Evolutionary conservation across 2,329 filamentous ascomycete genomes (phyloP).

Genomic region (Penicillium sp.): DNA sequence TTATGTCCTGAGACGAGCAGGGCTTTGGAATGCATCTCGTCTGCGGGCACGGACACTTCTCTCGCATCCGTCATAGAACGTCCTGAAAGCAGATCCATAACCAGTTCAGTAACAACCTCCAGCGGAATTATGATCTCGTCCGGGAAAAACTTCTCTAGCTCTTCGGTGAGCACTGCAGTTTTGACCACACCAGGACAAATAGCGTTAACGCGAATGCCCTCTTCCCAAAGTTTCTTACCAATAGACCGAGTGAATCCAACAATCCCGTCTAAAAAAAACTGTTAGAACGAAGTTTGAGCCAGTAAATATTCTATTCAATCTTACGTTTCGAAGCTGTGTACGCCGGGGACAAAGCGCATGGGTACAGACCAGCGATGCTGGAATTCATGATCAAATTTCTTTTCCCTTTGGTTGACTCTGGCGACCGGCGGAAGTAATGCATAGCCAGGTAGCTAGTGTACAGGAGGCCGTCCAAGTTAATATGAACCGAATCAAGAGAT

Average conservation of each 20-base stretch:
- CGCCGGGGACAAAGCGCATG: conserved; percentile 40
- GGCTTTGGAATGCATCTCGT: neutral
- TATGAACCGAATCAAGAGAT: conserved; percentile 43
- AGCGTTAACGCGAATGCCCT: conserved; percentile 46
- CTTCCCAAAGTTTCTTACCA: conserved; percentile 37
- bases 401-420: conserved; percentile 27
- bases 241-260: conserved; percentile 47
- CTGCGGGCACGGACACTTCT: neutral
- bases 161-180: neutral
- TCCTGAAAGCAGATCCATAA: neutral
- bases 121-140: neutral
- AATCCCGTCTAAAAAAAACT: conserved; percentile 31
- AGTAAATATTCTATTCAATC: neutral
- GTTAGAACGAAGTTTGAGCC: neutral
- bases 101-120: neutral
- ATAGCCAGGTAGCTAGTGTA: conserved; percentile 47
- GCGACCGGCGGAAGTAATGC: conserved; percentile 45
- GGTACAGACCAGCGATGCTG: conserved; percentile 45
- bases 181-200: conserved; percentile 32
- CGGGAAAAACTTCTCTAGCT: neutral
- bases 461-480: conserved; percentile 49
- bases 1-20: neutral
- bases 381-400: conserved; percentile 43
- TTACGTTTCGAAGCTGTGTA: conserved; percentile 46
- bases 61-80: neutral